phyloP scores from a whole-genome alignment of 768 basidiomycete species.

The Tulasnella sp. region DNA sequence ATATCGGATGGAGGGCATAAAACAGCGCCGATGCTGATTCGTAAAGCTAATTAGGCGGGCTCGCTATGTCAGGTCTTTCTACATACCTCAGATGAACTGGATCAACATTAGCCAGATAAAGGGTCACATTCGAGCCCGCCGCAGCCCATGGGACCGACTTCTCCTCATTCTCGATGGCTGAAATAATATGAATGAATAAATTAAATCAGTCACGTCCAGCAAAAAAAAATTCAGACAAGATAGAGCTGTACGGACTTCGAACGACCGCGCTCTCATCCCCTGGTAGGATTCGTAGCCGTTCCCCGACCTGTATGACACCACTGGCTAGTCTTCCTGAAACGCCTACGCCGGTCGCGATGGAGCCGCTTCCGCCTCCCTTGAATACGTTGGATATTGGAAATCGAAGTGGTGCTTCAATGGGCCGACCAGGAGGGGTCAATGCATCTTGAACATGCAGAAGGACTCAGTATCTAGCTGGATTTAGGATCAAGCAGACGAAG shows the following conservation, averaged over 20 bases:
- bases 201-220: neutral
- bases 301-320: slow-evolving; percentile 87
- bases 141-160: slow-evolving; percentile 72
- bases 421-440: slow-evolving; percentile 68
- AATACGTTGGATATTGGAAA: slow-evolving; percentile 93
- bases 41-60: neutral
- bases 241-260: slow-evolving; percentile 30
- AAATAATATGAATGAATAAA: neutral
- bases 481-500: neutral
- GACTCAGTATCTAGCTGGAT: neutral
- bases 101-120: slow-evolving; percentile 76
- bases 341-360: slow-evolving; percentile 50
- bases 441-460: slow-evolving; percentile 38
- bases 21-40: slow-evolving; percentile 66
- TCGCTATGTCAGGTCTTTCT: neutral
- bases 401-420: slow-evolving; percentile 65
- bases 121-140: slow-evolving; percentile 79
- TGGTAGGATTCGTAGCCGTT: slow-evolving; percentile 73
- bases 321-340: slow-evolving; percentile 76
- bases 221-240: neutral
- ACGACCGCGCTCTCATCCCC: slow-evolving; percentile 85
- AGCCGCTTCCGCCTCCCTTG: slow-evolving; percentile 55
- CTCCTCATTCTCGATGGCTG: slow-evolving; percentile 81
- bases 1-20: slow-evolving; percentile 63
- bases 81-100: slow-evolving; percentile 53